Percentiles rank a stretch among this genome's conserved stretches.
These are phyloP conservation scores for Saturnispora ahearnii DNA, from an alignment of 805 yeast species.

Conservation along the genomic window DNA sequence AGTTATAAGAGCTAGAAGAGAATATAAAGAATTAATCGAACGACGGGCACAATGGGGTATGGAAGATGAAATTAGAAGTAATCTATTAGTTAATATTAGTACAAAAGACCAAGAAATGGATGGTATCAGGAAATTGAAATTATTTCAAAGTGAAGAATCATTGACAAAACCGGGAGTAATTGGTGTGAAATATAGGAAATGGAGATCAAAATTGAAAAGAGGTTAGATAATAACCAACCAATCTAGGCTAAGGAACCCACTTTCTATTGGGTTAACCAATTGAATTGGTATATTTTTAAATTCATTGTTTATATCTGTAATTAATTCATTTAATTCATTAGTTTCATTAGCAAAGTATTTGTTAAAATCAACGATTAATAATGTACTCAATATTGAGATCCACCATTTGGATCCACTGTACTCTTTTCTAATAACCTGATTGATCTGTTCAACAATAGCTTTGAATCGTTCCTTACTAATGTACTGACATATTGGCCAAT, in stretches of 20 bases:
- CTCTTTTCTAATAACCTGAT: neutral
- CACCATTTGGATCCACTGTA: neutral
- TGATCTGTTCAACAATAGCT: neutral
- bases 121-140: neutral
- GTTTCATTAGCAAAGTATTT: neutral
- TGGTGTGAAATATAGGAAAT: constrained; percentile 2
- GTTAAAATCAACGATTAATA: neutral
- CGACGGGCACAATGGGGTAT: constrained; percentile 3
- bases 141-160: neutral
- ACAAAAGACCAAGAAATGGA: neutral
- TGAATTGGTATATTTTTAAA: neutral
- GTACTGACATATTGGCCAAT: neutral
- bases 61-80: constrained; percentile 3
- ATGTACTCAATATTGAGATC: neutral
- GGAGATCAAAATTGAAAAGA: constrained; percentile 27
- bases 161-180: neutral
- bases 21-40: constrained; percentile 1
- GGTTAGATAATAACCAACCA: constrained; percentile 26
- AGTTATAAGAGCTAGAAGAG: constrained; percentile 3
- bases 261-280: constrained; percentile 41
- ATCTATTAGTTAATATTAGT: neutral
- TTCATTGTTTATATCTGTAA: neutral
- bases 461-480: neutral
- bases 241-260: constrained; percentile 52
- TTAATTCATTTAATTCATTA: neutral